Percentiles rank a stretch among this genome's conserved stretches.
These are phyloP conservation scores for Chlorella vulgaris DNA, from an alignment of 139 green algal species.

Conservation along the genomic window DNA sequence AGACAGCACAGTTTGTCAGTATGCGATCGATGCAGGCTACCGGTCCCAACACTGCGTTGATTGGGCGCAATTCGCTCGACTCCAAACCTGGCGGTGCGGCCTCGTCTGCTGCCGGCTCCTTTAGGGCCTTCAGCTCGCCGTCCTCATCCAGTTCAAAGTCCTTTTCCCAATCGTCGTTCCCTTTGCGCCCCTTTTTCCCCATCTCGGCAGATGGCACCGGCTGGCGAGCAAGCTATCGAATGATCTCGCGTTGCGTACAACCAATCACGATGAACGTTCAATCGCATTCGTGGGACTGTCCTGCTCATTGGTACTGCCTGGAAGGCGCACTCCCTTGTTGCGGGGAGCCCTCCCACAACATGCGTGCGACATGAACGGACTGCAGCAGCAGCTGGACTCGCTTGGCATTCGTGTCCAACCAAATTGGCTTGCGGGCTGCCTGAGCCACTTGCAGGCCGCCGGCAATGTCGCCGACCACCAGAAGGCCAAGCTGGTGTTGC, in stretches of 20 bases:
- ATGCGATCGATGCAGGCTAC: neutral
- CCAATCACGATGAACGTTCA: no score
- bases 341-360: no score
- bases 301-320: no score
- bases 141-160: conserved; percentile 35
- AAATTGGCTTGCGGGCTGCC: conserved; percentile 6
- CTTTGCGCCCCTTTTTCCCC: conserved; percentile 32
- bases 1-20: no score
- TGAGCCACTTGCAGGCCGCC: neutral
- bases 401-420: neutral
- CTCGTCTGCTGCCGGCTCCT: neutral
- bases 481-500: conserved; percentile 23
- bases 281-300: no score
- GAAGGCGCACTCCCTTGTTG: no score
- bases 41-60: neutral
- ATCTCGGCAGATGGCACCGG: neutral
- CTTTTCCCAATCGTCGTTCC: conserved; percentile 27
- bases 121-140: neutral
- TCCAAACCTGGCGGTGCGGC: conserved; percentile 1
- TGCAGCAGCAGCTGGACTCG: neutral
- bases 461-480: neutral
- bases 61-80: neutral
- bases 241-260: no score
- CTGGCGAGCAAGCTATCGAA: neutral
- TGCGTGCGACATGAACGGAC: no score